These are phyloP conservation scores for Boletus huronensis DNA, from an alignment of 768 basidiomycete species.

Conservation along the genomic window DNA sequence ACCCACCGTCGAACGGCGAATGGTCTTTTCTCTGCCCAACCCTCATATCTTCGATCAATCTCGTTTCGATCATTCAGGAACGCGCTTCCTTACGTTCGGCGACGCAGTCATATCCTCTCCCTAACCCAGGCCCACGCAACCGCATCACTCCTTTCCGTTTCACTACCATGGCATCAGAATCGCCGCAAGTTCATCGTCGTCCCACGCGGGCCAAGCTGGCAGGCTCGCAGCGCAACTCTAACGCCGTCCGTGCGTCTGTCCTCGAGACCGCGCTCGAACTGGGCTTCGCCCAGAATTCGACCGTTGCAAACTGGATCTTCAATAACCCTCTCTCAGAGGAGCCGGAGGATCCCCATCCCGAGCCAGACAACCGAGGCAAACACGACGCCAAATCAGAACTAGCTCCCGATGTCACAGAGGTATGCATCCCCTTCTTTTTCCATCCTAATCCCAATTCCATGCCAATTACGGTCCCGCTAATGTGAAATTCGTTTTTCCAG, in stretches of 20 bases:
- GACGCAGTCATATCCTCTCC: not conserved
- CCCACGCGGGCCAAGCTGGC: constrained; percentile 23
- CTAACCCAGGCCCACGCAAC: not conserved
- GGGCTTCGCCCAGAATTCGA: constrained; percentile 54
- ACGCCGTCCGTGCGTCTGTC: constrained; percentile 65
- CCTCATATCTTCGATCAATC: constrained; percentile 11
- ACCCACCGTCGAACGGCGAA: constrained; percentile 18
- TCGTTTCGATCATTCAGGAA: constrained; percentile 12
- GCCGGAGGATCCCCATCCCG: constrained; percentile 41
- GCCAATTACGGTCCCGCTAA: constrained; percentile 2
- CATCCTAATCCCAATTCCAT: not conserved
- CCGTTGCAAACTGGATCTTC: constrained; percentile 72
- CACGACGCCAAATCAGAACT: constrained; percentile 6
- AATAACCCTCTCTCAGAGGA: constrained; percentile 56
- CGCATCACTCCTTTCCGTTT: constrained; percentile 16
- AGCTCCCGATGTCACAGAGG: constrained; percentile 26
- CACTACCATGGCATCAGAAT: constrained; percentile 23
- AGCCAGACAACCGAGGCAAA: not conserved
- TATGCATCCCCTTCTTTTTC: constrained; percentile 15
- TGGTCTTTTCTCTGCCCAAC: constrained; percentile 14
- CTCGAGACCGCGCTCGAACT: constrained; percentile 70
- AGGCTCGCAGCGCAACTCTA: constrained; percentile 44
- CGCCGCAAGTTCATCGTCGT: constrained; percentile 25
- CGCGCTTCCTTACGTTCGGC: constrained; percentile 3
- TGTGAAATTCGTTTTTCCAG: constrained; percentile 17